Base-by-base conservation (phyloP, 148 eudicot genomes). In the Chenopodium quinoa region DNA sequence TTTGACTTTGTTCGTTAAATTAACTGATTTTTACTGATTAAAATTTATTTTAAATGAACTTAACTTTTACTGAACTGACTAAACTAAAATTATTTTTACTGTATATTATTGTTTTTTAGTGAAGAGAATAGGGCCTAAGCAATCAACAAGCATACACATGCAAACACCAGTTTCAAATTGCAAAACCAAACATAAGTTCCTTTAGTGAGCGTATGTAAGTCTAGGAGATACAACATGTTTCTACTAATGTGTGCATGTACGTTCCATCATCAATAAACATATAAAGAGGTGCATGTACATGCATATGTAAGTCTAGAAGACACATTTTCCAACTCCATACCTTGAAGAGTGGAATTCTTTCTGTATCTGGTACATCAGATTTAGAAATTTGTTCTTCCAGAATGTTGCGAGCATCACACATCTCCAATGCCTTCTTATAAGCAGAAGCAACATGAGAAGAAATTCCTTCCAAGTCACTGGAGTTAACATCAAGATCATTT, bases 371-470 rank as follows among this genome's bases (percentile, higher is more conserved):
- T 76, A 85, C 66, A 84, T 86, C 91, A 80, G 77, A 73, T 82
- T 76, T 88, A 46, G 89, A 89, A 48, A 91, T 88, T 56, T 88
- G 85, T 77, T 91, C 95, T 87, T 96, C 99, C 88, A 96, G 81
- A 82, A 62, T 80, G 71, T 81, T 83, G 81, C 98, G 97, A 78
- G 89, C 90, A 86, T 88, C 87, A 81, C 83, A 78, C 95, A 91
- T 89, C 50, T 90, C 97, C 84, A 87, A 78, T 20, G 99, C 93
- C 87, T 92, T 96, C 76, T 86, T 89, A 87, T 96, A 92, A 22
- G 90, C 88, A 87, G 93, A 82, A 48, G 86, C 90, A 89, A 89
- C 88, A 81, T 87, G 87, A 81, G 98, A 81, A 73, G 97, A 56
- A 78, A 96, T 86, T 27, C 87, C 95, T 84, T 87, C 91, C 83